These are phyloP conservation scores for Leishmania arabica DNA, from an alignment of 208 protist species.

Conservation along the genomic window DNA sequence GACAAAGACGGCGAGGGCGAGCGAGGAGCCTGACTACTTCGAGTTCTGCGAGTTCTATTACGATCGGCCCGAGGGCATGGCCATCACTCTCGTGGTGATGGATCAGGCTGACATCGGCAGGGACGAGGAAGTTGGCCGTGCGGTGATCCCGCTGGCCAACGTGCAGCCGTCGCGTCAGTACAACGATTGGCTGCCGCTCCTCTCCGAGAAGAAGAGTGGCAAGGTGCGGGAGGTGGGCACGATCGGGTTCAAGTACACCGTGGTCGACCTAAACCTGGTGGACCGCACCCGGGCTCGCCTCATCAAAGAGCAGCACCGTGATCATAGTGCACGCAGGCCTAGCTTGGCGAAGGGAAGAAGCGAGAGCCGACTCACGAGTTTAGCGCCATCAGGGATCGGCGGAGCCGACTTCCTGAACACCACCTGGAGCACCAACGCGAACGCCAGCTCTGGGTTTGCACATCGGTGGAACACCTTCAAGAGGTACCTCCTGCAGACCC, in stretches of 20 bases:
- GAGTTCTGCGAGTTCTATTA: slow-evolving; percentile 83
- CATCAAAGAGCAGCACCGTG: slow-evolving; percentile 21
- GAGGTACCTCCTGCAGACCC: slow-evolving; percentile 15
- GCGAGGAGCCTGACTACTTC: slow-evolving; percentile 80
- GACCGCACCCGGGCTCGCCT: slow-evolving; percentile 53
- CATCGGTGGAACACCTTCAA: slow-evolving; percentile 25
- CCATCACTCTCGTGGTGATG: slow-evolving; percentile 79
- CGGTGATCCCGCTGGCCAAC: slow-evolving; percentile 52
- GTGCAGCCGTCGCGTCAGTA: slow-evolving; percentile 51
- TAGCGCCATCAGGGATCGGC: background rate
- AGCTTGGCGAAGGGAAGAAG: slow-evolving; percentile 12
- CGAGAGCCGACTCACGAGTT: background rate
- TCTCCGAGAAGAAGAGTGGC: slow-evolving; percentile 31
- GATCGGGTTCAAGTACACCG: slow-evolving; percentile 79
- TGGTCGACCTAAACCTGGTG: slow-evolving; percentile 66
- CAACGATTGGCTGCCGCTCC: slow-evolving; percentile 69
- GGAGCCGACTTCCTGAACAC: background rate
- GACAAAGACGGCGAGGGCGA: slow-evolving; percentile 69
- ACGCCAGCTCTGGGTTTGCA: background rate
- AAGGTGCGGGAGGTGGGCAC: slow-evolving; percentile 43
- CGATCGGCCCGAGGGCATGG: slow-evolving; percentile 46
- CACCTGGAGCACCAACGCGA: background rate
- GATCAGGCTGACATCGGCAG: slow-evolving; percentile 61
- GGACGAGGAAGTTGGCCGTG: slow-evolving; percentile 69
- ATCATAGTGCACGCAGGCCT: background rate